Evolutionary conservation across 2,329 filamentous ascomycete species (phyloP), one percentile per base, ranked within the genome.

Genomic region (Pseudogymnoascus sp.): DNA sequence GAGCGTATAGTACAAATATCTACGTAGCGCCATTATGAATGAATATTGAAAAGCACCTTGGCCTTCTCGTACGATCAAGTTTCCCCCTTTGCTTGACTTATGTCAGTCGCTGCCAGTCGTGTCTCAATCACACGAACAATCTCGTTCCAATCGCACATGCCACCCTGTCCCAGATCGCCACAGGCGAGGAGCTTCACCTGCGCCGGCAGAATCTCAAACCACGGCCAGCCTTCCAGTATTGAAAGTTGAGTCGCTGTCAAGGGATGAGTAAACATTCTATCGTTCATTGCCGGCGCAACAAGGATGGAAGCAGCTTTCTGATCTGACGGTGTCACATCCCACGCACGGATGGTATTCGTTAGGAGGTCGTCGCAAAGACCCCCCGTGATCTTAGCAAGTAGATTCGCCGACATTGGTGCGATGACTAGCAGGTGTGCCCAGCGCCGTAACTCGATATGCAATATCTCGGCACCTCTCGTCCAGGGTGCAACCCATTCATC

Each of bases 361-460:
- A 97, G 74, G 5, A 97, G 78, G 64, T 88, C 88, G 71, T 96
- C 91, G 47, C 86, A 86, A 67, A 96, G 80, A 0, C 95, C 95
- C 23, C 83, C 82, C 0, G 84, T 84, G 67, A 97, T 84, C 76
- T 96, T 96, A 5, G 92, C 93, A 71, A 97, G 79, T 3, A 86
- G 86, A 71, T 97, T 96, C 11, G 93, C 93, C 63, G 85, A 89
- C 65, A 97, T 75, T 0, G 93, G 93, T 8, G 89, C 89, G 65
- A 97, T 82, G 14, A 93, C 81, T 70, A 96, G 80, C 2, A 96
- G 71, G 73, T 96, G 83, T 0, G 91, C 91, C 93, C 89, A 89
- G 66, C 89, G 81, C 31, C 93, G 81, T 63, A 97, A 78, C 74
- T 96, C 91, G 69, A 99, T 97, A 72, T 99, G 95, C 63, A 97